Evolutionary conservation across 495 filamentous ascomycete genomes (phyloP), one percentile per base, ranked within the genome.

Genomic region (Aspergillus indologenus): DNA sequence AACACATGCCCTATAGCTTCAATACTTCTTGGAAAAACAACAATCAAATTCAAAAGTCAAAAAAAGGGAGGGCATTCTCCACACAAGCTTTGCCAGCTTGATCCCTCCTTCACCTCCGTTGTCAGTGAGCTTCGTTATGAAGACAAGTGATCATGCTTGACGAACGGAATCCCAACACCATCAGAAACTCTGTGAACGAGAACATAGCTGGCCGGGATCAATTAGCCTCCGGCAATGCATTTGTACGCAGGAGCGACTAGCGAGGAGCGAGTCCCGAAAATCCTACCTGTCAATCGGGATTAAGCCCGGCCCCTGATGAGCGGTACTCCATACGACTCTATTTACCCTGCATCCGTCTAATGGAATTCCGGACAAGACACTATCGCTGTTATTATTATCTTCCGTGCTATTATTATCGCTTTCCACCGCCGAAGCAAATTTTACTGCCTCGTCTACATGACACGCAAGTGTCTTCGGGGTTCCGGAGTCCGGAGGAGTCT

Each of bases 11-110:
- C 57, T 56, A 53, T 56, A 58, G 59, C 55, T 57, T 60, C 61
- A 54, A 57, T 51, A 54, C 44, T 53, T 50, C 49, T 11, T 40
- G 34, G 34, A 11, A 40, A 40, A 40, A 29, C 26, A 40, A 40
- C 2, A 40, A 14, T 11, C 34, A 40, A 40, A 40, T 9, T 40
- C 5, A 40, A 40, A 40, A 7, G 34, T 47, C 54, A 52, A 40
- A 58, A 62, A 46, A 59, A 52, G 53, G 49, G 31, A 24, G 26
- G 22, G 21, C 43, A 57, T 34, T 45, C 49, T 49, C 62, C 57
- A 61, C 64, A 61, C 61, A 60, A 66, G 63, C 63, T 62, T 48
- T 53, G 14, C 50, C 49, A 22, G 45, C 45, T 62, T 48, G 29
- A 20, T 19, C 31, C 14, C 19, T 45, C 23, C 21, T 45, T 42